These are phyloP conservation scores for Elsinoe australis DNA, from an alignment of 2,329 filamentous ascomycete species.

Conservation along the genomic window DNA sequence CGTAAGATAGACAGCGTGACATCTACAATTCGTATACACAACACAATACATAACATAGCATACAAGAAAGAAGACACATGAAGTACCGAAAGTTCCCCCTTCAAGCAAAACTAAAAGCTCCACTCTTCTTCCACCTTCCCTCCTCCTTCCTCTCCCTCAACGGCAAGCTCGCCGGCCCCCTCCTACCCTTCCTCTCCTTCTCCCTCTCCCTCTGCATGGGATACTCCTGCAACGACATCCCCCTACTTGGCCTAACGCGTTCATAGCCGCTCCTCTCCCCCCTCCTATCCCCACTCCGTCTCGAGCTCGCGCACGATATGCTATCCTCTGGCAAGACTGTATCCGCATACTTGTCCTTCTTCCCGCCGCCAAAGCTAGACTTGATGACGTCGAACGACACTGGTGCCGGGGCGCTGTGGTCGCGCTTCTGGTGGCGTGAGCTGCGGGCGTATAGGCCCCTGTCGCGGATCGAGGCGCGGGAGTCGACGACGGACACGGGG, in stretches of 20 bases:
- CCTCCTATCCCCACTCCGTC: conserved; percentile 22
- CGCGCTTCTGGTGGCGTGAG: neutral
- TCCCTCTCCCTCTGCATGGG: conserved; percentile 18
- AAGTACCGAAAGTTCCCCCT: neutral
- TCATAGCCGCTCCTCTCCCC: neutral
- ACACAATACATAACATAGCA: too few species aligned
- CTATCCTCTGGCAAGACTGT: conserved; percentile 43
- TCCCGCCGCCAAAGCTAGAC: conserved; percentile 21
- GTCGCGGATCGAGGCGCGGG: conserved; percentile 6
- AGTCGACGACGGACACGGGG: conserved; percentile 13
- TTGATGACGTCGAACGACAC: conserved; percentile 9
- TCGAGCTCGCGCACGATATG: conserved; percentile 36
- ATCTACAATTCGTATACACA: too few species aligned
- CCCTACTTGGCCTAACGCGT: too few species aligned
- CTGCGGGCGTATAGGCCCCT: conserved; percentile 1
- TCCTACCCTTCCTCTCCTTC: conserved; percentile 23
- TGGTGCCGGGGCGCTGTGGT: neutral
- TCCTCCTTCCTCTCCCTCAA: conserved; percentile 27
- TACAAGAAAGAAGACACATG: too few species aligned
- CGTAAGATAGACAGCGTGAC: too few species aligned
- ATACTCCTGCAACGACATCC: conserved; percentile 19
- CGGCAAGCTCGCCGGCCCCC: conserved; percentile 30
- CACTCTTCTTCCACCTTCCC: conserved; percentile 26
- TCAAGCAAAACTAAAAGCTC: conserved; percentile 2
- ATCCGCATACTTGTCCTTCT: conserved; percentile 31